Conservation (phyloP, 208 protist genomes). For the Leishmania mexicana region DNA sequence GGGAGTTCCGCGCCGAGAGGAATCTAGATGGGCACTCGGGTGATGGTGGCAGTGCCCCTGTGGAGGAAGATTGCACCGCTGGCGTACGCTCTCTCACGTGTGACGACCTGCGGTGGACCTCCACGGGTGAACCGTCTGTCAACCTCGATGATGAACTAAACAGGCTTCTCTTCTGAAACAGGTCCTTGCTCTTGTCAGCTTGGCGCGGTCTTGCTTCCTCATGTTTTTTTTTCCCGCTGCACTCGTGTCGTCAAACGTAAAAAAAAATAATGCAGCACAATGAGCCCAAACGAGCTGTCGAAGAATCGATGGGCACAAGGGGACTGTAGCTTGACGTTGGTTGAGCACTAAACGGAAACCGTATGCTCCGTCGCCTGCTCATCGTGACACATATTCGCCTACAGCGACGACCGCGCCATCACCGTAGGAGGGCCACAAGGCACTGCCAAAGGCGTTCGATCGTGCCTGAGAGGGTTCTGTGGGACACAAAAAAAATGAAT, state of each 20-base stretch:
- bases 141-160: slow-evolving; percentile 75
- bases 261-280: too few relatives aligned
- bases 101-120: neutral
- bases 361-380: neutral
- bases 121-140: slow-evolving; percentile 26
- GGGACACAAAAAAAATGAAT: neutral
- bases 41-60: slow-evolving; percentile 10
- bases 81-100: neutral
- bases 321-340: neutral
- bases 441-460: neutral
- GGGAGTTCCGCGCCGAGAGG: neutral
- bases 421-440: neutral
- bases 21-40: neutral
- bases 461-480: neutral
- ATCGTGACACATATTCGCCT: neutral
- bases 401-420: too few relatives aligned
- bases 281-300: too few relatives aligned
- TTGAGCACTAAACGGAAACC: neutral
- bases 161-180: slow-evolving; percentile 36
- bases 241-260: too few relatives aligned
- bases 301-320: neutral
- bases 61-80: neutral
- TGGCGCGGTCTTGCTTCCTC: neutral
- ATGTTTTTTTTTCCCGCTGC: neutral
- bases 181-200: neutral